Evolutionary conservation across 176 grass and related monocot species (phyloP).

Genomic region (Triticum monococcum): DNA sequence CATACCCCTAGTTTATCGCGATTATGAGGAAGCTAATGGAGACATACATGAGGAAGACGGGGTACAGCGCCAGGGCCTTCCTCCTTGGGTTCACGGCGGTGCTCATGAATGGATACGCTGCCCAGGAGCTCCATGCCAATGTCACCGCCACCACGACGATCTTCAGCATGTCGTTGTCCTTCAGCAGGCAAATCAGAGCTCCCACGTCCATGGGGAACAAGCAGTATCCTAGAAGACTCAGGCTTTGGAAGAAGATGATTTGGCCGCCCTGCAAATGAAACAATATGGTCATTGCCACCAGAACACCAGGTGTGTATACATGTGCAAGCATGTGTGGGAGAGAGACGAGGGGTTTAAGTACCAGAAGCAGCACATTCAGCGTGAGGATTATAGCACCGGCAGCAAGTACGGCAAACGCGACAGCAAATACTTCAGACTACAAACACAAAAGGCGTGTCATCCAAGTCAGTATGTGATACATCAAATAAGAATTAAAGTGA

Average conservation of each 20-base stretch:
- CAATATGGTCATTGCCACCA: neutral
- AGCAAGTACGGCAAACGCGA: slow-evolving; percentile 89
- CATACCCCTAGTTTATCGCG: slow-evolving; percentile 53
- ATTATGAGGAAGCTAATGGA: slow-evolving; percentile 86
- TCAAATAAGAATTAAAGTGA: neutral
- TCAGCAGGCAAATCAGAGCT: slow-evolving; percentile 75
- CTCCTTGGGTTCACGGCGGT: slow-evolving; percentile 79
- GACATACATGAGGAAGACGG: slow-evolving; percentile 92
- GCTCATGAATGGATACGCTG: slow-evolving; percentile 94
- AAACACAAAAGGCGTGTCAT: slow-evolving; percentile 26
- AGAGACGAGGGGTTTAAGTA: slow-evolving; percentile 5
- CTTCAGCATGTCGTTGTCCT: slow-evolving; percentile 65
- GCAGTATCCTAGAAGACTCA: slow-evolving; percentile 92
- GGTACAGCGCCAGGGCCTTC: slow-evolving; percentile 89
- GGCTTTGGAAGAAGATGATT: slow-evolving; percentile 95
- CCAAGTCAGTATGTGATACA: neutral
- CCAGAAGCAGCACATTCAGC: slow-evolving; percentile 92
- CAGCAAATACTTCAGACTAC: slow-evolving; percentile 94
- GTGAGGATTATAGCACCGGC: slow-evolving; percentile 90
- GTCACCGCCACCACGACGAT: slow-evolving; percentile 54
- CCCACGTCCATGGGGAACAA: slow-evolving; percentile 83
- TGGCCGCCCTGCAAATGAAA: slow-evolving; percentile 63
- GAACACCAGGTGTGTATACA: neutral
- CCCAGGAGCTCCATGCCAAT: slow-evolving; percentile 94
- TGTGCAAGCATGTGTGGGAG: neutral